Base-by-base conservation (phyloP, 495 filamentous ascomycete species). In the Astrothelium macrocarpum region DNA sequence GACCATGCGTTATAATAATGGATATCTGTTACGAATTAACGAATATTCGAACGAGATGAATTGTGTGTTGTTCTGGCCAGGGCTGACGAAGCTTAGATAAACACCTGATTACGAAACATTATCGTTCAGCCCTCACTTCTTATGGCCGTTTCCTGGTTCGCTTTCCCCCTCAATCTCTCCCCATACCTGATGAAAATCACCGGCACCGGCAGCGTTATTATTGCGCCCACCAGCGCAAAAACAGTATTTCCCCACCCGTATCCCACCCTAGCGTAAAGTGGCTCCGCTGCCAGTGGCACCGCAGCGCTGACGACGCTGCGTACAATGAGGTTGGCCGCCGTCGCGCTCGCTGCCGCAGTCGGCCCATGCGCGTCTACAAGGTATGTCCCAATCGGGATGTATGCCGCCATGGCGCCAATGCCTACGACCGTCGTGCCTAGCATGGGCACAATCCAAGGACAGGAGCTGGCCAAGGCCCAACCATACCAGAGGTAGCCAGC, bases 401-500 rank as follows among this genome's bases (percentile, higher is more conserved):
- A 70, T 2, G 62, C 53, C 16, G 25, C 31, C 12, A 68, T 43
- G 43, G 68, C 18, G 18, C 69, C 71, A 23, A 61, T 25, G 7
- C 69, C 69, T 5, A 74, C 46, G 53, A 59, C 7, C 4, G 18
- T 12, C 12, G 26, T 39, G 11, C 12, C 63, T 5, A 65, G 12
- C 12, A 61, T 53, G 2, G 70, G 71, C 2, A 67, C 59, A 14
- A 71, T 66, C 65, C 65, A 73, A 62, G 70, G 70, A 14, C 43
- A 32, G 28, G 68, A 62, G 1, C 62, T 18, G 29, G 71, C 61
- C 0, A 61, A 59, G 1, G 67, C 58, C 71, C 71, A 73, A 4
- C 65, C 71, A 59, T 69, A 73, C 25, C 62, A 45, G 53, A 73
- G 70, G 7, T 71, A 46, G 4, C 67, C 71, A 18, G 59, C 46